phyloP scores from a whole-genome alignment of 257 asterid species.

The Nicotiana tomentosiformis region DNA sequence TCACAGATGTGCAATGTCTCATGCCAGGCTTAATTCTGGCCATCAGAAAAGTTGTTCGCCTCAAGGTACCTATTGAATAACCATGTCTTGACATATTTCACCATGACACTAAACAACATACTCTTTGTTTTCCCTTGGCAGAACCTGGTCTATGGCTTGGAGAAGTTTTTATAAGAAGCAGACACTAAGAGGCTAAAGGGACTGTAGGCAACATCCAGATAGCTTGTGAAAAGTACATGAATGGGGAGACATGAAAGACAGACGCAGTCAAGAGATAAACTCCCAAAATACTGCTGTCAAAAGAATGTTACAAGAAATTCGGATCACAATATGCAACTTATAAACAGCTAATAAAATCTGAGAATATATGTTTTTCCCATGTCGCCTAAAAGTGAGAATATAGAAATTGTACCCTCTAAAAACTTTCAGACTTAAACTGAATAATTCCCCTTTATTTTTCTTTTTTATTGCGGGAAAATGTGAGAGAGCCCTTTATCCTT shows the following conservation, averaged over 20 bases:
- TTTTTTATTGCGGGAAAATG: not conserved
- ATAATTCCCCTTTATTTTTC: not conserved
- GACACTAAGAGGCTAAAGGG: not conserved
- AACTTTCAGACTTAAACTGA: not conserved
- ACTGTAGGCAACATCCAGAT: not conserved
- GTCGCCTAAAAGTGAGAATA: not conserved
- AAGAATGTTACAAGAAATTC: not conserved
- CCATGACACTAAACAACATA: not conserved
- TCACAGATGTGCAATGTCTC: slow-evolving; percentile 62
- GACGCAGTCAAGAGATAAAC: not conserved
- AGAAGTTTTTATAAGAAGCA: slow-evolving; percentile 31
- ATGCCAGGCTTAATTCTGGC: slow-evolving; percentile 85
- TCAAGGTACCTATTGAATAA: slow-evolving; percentile 40
- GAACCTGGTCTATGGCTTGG: slow-evolving; percentile 66
- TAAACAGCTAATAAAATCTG: not conserved
- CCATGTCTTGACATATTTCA: not conserved
- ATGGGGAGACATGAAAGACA: not conserved
- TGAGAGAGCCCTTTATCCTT: not conserved
- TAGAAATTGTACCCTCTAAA: not conserved
- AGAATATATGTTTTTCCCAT: not conserved
- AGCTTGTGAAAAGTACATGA: not conserved
- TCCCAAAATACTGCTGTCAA: not conserved
- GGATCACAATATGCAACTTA: not conserved
- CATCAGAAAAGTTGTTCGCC: slow-evolving; percentile 80
- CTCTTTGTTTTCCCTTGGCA: slow-evolving; percentile 5